Evolutionary conservation across 768 basidiomycete genomes (phyloP), one percentile per base, ranked within the genome.

Genomic region (Candolleomyces aberdarensis): DNA sequence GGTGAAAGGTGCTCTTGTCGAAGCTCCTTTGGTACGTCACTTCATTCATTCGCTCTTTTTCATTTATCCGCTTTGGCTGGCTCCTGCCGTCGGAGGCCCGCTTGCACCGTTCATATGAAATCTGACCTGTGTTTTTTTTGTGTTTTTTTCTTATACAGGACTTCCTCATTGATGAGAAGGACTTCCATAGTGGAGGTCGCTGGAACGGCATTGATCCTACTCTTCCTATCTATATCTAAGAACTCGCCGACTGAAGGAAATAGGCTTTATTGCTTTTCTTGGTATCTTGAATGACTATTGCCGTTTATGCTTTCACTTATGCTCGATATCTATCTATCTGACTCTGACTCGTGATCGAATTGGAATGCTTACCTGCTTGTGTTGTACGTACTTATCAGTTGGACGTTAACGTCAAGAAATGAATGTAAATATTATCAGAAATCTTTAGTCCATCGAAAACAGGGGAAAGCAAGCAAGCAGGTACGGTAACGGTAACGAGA

Each of bases 101-200:
- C 26, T 1, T 26, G 26, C 26, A 26, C 26, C 26, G 26, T 26
- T 11, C 1, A 36, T 11, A 2, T 36, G 11, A 36, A 7, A 36
- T 36, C 58, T 61, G 41, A 53, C 43, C 32, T 46, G 36, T 66
- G 61, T 39, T 60, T 58, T 60, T 39, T 59, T 58, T 36, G 26
- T 26, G 26, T 3, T 26, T 26, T 26, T 26, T 26, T 26, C 26
- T 26, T 26, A 11, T 55, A 20, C 65, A 92, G 91, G 88, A 94
- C 71, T 95, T 94, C 81, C 77, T 95, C 53, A 91, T 91, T 53
- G 91, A 92, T 61, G 83, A 93, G 63, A 86, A 84, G 65, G 85
- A 84, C 1, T 85, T 94, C 52, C 83, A 85, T 11, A 80, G 81
- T 62, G 88, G 87, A 0, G 77, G 85, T 1, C 87, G 90, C 58